Evolutionary conservation across 768 basidiomycete genomes (phyloP), one percentile per base, ranked within the genome.

Genomic region (Lentinula boryana): DNA sequence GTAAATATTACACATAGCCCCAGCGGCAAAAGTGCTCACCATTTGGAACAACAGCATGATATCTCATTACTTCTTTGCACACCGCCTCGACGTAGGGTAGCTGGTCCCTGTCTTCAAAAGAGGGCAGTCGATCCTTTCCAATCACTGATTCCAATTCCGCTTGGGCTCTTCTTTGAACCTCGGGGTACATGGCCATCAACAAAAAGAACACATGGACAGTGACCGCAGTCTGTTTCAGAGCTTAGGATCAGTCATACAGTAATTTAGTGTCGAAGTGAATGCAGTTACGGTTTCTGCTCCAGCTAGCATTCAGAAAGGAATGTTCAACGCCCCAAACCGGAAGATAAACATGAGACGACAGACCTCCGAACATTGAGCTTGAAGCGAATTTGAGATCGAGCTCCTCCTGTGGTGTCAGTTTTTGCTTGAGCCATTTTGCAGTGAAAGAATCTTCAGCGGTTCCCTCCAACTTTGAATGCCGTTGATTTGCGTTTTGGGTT

Each of bases 231-330:
- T 66, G 27, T 27, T 27, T 27, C 27, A 27, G 27, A 27, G 3
- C 0, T 2, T 27, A 52, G 18, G 50, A 41, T 35, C 10, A 49
- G n/a, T 12, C 27, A 27, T 23, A 38, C 13, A 8, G 12, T 21
- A 23, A 43, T 15, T 12, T 10, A 44, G 18, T 27, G 7, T 35
- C 36, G 12, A n/a, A 49, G 10, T 0, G 16, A 56, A 27, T 3
- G 21, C 15, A 57, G 62, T 38, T 52, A 71, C 71, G 44, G 70
- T 68, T 36, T 71, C 71, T 1, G 51, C 61, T 16, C 70, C 70
- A 21, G 65, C 70, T 67, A 49, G 64, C 35, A 7, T n/a, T 13
- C 31, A 3, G 12, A 36, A 21, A 38, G 16, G 27, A 27, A 10
- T 12, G 15, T 10, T 38, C 38, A 43, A 23, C 36, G 9, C 2